phyloP scores from a whole-genome alignment of 129 eudicot species.

The Arctium lappa region DNA sequence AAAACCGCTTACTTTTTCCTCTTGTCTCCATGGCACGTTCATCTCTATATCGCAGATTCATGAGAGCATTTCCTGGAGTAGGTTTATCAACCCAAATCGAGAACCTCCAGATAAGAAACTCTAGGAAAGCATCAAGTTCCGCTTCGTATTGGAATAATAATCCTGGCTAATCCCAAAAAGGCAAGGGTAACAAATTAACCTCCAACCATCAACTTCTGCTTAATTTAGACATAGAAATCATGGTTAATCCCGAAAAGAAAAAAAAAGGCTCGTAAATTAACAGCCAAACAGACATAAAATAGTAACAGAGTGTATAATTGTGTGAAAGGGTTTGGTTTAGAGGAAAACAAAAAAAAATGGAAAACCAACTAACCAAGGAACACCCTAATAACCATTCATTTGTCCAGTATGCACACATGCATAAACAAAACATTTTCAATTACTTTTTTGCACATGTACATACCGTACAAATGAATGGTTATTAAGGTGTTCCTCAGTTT shows the following conservation, averaged over 20 bases:
- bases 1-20: slow-evolving; percentile 65
- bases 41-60: slow-evolving; percentile 96
- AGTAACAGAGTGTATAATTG: neutral
- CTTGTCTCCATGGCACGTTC: slow-evolving; percentile 71
- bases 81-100: slow-evolving; percentile 99
- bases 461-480: neutral
- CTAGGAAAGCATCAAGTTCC: slow-evolving; percentile 98
- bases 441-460: neutral
- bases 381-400: neutral
- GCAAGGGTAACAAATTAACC: slow-evolving; percentile 35
- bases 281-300: neutral
- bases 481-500: neutral
- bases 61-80: slow-evolving; percentile 95
- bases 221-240: neutral
- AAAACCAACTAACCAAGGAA: neutral
- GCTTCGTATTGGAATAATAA: slow-evolving; percentile 93
- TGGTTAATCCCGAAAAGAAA: neutral
- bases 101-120: slow-evolving; percentile 96
- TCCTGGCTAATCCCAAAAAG: slow-evolving; percentile 96
- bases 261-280: neutral
- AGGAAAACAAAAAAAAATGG: neutral
- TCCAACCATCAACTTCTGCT: slow-evolving; percentile 3
- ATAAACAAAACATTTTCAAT: neutral
- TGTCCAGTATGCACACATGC: neutral
- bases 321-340: neutral